Evolutionary conservation across 345 rosid species (phyloP), one percentile per base, ranked within the genome.

Genomic region (Anacardium occidentale): DNA sequence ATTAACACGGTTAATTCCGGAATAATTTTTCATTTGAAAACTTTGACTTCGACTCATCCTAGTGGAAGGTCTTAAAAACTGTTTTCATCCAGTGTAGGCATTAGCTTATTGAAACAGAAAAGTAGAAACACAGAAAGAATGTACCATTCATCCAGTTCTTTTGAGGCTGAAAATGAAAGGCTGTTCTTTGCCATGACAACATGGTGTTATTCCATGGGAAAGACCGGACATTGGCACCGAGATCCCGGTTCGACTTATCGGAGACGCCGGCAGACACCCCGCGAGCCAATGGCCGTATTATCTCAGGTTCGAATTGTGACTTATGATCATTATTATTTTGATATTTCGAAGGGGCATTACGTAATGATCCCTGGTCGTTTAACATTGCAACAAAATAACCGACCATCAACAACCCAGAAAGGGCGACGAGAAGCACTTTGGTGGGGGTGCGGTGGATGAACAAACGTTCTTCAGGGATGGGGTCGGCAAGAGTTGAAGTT

Each of bases 111-210:
- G n/a, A n/a, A n/a, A n/a, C n/a, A n/a, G n/a, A n/a, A n/a, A n/a
- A n/a, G n/a, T n/a, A 32, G 1, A 2, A 10, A 50, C 66, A 0
- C 22, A 65, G 59, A 53, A 54, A 51, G 22, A 18, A 22, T 17
- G 59, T 83, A 94, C 98, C 98, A 57, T 94, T 94, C 97, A 94
- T 94, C 98, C 98, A 94, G 45, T 94, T 94, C 78, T 88, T 86
- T 72, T 88, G 90, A 0, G 98, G 98, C 71, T 94, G 98, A 53
- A 94, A 94, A 79, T 94, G 98, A 80, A 90, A 92, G 13, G 97
- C 86, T 24, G 97, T 87, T 75, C 97, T 85, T 80, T 94, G 97
- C 97, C 97, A 94, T 0, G 97, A 89, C 82, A 94, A 62, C 83
- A 94, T 82, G 75, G 84, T 88, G 61, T 94, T 92, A 80, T 85